Conservation (phyloP, 208 protist species). For the Leishmania braziliensis region DNA sequence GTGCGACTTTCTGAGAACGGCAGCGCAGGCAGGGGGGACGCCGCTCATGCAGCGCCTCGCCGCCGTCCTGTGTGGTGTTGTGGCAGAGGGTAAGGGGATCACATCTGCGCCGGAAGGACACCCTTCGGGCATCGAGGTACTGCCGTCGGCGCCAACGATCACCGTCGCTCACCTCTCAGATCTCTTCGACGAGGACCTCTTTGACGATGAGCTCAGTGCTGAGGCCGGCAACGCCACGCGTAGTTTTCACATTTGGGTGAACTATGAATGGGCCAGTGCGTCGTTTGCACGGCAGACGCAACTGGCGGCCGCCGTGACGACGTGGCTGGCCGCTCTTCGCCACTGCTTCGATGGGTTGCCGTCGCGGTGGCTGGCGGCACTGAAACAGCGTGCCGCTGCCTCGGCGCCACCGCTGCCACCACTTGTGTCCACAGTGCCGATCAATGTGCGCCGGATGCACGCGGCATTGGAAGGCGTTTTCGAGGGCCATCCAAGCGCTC, state of each 20-base stretch:
- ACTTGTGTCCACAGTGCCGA: not conserved
- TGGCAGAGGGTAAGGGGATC: not conserved
- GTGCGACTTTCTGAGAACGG: constrained; percentile 9
- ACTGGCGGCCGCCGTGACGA: constrained; percentile 29
- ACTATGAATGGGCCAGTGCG: constrained; percentile 64
- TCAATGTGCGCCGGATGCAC: constrained; percentile 26
- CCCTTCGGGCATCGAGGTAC: not conserved
- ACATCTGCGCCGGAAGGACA: not conserved
- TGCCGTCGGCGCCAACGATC: not conserved
- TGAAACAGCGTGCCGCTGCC: not conserved
- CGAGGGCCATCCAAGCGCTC: constrained; percentile 35
- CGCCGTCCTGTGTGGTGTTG: not conserved
- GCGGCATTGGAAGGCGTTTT: constrained; percentile 34
- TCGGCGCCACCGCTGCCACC: not conserved
- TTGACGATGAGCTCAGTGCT: constrained; percentile 24
- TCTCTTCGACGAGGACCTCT: constrained; percentile 28
- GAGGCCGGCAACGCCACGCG: constrained; percentile 58
- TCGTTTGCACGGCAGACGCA: constrained; percentile 61
- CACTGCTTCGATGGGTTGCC: not conserved
- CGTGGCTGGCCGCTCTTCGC: constrained; percentile 27
- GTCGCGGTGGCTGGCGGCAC: not conserved
- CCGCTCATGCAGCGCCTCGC: constrained; percentile 14
- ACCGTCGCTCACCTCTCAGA: constrained; percentile 21
- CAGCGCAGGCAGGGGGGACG: not conserved
- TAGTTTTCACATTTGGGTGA: constrained; percentile 68